Conservation (phyloP, 305 asterid genomes). For the Fraxinus floribunda region DNA sequence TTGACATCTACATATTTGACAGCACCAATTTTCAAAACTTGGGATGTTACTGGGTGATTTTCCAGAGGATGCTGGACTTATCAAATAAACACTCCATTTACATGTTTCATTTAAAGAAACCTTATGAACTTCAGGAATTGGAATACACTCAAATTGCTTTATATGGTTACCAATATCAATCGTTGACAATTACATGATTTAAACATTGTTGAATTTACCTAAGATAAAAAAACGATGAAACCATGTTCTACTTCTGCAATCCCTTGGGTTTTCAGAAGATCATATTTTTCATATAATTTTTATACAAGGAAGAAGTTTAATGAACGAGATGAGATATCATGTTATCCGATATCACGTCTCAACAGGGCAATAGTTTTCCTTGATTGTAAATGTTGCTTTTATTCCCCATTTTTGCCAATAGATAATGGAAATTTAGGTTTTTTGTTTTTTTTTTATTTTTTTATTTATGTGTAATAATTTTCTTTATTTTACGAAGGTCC, state of each 20-base stretch:
- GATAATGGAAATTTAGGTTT: slow-evolving; percentile 12
- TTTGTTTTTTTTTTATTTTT: not conserved
- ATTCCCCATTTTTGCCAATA: not conserved
- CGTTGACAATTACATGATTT: not conserved
- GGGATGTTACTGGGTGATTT: not conserved
- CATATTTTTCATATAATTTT: not conserved
- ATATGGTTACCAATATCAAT: not conserved
- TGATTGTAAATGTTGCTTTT: not conserved
- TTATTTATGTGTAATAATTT: slow-evolving; percentile 21
- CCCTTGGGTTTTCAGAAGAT: not conserved
- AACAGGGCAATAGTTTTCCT: not conserved
- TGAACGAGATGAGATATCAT: not conserved
- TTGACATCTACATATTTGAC: not conserved
- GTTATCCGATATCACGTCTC: not conserved
- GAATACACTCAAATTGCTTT: not conserved
- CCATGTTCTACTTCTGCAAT: not conserved
- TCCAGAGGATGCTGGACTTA: not conserved
- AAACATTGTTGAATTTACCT: not conserved
- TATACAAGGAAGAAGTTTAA: not conserved
- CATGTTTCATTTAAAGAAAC: not conserved
- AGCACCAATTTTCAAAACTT: not conserved
- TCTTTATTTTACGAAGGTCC: slow-evolving; percentile 63
- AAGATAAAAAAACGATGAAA: not conserved
- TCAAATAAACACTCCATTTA: not conserved
- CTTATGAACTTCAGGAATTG: not conserved